phyloP scores from a whole-genome alignment of 73 alveolate species.

The Loxodes magnus region DNA sequence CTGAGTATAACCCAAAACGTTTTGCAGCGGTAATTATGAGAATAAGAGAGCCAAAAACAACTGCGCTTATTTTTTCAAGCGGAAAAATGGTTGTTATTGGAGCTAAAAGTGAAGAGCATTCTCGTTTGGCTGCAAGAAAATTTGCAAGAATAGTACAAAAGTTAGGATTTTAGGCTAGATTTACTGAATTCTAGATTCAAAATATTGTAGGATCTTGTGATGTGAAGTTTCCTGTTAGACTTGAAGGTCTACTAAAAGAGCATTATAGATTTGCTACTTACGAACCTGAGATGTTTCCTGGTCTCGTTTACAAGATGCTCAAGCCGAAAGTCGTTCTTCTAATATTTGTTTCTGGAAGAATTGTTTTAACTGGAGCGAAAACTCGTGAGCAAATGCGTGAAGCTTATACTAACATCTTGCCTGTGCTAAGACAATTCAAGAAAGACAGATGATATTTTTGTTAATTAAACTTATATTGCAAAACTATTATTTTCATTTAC shows the following conservation, averaged over 20 bases:
- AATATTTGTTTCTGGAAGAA: slow-evolving; percentile 90
- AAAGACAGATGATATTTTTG: slow-evolving; percentile 24
- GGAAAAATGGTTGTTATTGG: slow-evolving; percentile 99
- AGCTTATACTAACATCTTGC: slow-evolving; percentile 70
- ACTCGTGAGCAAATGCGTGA: slow-evolving; percentile 60
- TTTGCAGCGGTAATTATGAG: slow-evolving; percentile 98
- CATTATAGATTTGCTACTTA: slow-evolving; percentile 53
- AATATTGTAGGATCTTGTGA: slow-evolving; percentile 85
- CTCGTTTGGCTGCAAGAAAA: slow-evolving; percentile 82
- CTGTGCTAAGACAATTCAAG: slow-evolving; percentile 58
- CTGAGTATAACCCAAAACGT: slow-evolving; percentile 96
- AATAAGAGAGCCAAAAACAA: slow-evolving; percentile 90
- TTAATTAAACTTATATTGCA: no score
- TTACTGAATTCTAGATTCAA: slow-evolving; percentile 79
- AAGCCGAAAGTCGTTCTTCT: slow-evolving; percentile 80
- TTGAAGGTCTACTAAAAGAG: slow-evolving; percentile 47
- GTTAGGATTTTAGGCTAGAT: slow-evolving; percentile 73
- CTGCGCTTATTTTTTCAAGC: slow-evolving; percentile 88
- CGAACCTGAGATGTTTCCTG: slow-evolving; percentile 98
- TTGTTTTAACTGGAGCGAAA: slow-evolving; percentile 95
- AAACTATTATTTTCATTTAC: no score
- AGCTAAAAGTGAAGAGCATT: slow-evolving; percentile 88
- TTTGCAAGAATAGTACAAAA: slow-evolving; percentile 81
- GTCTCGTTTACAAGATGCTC: slow-evolving; percentile 77
- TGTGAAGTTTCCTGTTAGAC: slow-evolving; percentile 70